These are phyloP conservation scores for Carallia pectinifolia DNA, from an alignment of 345 rosid species.

Conservation along the genomic window DNA sequence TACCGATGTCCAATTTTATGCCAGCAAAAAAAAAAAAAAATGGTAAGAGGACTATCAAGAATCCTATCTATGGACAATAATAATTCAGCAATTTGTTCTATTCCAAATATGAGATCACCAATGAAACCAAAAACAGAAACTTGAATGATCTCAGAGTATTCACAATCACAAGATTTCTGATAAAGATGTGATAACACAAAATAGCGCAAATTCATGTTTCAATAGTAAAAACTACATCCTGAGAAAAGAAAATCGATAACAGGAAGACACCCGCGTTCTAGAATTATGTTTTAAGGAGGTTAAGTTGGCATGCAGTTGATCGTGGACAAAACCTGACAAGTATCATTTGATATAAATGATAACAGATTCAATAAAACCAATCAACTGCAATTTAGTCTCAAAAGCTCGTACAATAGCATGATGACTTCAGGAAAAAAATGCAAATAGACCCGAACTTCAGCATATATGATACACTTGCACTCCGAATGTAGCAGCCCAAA, in stretches of 20 bases:
- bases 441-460: neutral
- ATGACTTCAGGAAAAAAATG: neutral
- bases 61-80: no score
- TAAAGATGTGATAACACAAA: no score
- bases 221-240: neutral
- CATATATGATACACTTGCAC: neutral
- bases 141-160: no score
- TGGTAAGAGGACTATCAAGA: no score
- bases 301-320: no score
- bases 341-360: neutral
- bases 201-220: neutral
- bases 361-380: neutral
- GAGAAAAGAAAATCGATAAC: neutral
- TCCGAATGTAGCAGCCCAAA: neutral
- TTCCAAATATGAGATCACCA: no score
- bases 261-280: no score
- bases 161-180: no score
- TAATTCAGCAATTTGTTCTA: no score
- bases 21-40: neutral
- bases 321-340: neutral
- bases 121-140: no score
- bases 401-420: neutral
- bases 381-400: neutral
- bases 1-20: constrained; percentile 5
- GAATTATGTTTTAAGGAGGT: no score